phyloP scores from a whole-genome alignment of 306 rosid species.

The Macrotyloma uniflorum region DNA sequence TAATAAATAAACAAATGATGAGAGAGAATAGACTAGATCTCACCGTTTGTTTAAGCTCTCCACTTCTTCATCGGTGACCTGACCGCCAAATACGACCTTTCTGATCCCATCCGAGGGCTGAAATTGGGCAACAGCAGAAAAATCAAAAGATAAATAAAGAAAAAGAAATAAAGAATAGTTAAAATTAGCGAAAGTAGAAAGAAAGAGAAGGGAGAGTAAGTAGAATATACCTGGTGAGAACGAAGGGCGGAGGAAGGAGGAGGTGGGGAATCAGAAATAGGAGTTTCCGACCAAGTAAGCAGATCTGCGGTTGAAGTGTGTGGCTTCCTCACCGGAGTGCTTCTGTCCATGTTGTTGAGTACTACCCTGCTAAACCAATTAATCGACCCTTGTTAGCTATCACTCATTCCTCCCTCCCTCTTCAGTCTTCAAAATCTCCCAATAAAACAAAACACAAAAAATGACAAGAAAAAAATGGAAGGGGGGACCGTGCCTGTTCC shows the following conservation, averaged over 20 bases:
- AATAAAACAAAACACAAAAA: background rate
- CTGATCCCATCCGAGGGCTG: conserved; percentile 99
- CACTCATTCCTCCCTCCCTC: background rate
- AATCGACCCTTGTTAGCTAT: background rate
- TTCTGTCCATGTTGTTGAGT: conserved; percentile 62
- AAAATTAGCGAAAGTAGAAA: background rate
- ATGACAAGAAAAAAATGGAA: background rate
- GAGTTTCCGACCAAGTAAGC: conserved; percentile 91
- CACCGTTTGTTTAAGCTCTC: conserved; percentile 94
- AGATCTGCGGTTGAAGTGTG: conserved; percentile 98
- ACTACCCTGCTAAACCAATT: background rate
- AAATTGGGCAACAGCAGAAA: background rate
- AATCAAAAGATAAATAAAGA: background rate
- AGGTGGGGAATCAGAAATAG: conserved; percentile 63
- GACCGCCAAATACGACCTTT: conserved; percentile 97
- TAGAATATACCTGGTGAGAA: conserved; percentile 71
- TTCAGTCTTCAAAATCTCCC: background rate
- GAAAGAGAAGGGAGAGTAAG: background rate
- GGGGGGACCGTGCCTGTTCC: conserved; percentile 27
- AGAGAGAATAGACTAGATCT: conserved; percentile 58
- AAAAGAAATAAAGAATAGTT: background rate
- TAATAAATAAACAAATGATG: background rate
- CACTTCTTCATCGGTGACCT: conserved; percentile 94
- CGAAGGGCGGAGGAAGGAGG: conserved; percentile 62
- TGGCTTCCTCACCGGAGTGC: conserved; percentile 93